These are phyloP conservation scores for Coemansia sp. DNA, from an alignment of 192 early-diverging fungal species.

Conservation along the genomic window DNA sequence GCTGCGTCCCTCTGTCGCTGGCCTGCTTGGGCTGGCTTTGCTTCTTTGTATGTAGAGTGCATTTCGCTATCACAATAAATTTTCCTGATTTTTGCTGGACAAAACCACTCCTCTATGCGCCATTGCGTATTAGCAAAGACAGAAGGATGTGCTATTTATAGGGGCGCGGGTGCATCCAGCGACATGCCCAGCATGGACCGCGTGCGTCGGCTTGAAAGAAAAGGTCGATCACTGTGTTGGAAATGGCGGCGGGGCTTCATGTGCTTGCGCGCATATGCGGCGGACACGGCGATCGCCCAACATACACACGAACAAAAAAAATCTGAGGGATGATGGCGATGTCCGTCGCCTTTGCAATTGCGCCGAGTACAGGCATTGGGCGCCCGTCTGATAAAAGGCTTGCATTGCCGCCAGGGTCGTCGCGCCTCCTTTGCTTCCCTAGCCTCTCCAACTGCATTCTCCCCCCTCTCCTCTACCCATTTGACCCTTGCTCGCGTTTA, in stretches of 20 bases:
- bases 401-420: neutral
- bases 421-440: neutral
- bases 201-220: neutral
- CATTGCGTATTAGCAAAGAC: too few species aligned
- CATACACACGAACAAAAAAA: neutral
- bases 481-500: neutral
- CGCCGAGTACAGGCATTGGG: neutral
- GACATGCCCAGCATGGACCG: conserved; percentile 1
- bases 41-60: neutral
- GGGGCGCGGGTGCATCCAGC: neutral
- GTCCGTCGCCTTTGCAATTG: neutral
- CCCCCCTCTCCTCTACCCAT: neutral
- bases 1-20: neutral
- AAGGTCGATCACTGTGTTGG: neutral
- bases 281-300: neutral
- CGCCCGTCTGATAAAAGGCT: too few species aligned
- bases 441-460: neutral
- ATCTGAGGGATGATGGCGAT: neutral
- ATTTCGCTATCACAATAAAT: neutral
- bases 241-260: neutral
- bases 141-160: conserved; percentile 2
- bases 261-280: neutral
- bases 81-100: neutral
- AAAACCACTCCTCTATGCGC: neutral
- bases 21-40: neutral